Evolutionary conservation across 805 yeast genomes (phyloP).

Genomic region (Lachancea quebecensis): DNA sequence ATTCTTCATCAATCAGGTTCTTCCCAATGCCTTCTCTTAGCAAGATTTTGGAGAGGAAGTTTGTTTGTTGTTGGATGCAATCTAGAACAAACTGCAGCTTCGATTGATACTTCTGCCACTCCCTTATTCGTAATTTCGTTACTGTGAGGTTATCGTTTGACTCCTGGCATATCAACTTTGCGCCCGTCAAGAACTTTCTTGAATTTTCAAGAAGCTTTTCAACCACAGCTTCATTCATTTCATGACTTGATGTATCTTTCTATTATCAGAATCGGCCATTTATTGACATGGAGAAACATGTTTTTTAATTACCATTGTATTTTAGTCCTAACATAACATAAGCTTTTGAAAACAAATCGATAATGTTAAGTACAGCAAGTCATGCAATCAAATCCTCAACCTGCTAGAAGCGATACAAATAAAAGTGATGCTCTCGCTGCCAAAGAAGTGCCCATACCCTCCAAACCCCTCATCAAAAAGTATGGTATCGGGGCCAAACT

Average conservation of each 20-base stretch:
- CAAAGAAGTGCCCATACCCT: neutral
- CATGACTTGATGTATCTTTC: neutral
- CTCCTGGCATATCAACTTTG: constrained; percentile 45
- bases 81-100: constrained; percentile 39
- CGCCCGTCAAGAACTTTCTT: constrained; percentile 39
- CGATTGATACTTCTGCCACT: constrained; percentile 38
- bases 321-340: neutral
- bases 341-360: neutral
- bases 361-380: neutral
- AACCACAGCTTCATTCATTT: constrained; percentile 9
- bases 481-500: constrained; percentile 86
- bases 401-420: neutral
- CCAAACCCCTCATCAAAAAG: constrained; percentile 15
- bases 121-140: constrained; percentile 33
- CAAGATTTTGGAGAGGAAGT: constrained; percentile 32
- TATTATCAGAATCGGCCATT: neutral
- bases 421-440: neutral
- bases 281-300: neutral
- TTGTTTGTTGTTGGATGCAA: constrained; percentile 43
- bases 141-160: constrained; percentile 39
- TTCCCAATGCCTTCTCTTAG: constrained; percentile 29
- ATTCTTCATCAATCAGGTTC: constrained; percentile 19
- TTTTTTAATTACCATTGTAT: neutral
- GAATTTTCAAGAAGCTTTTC: constrained; percentile 41
- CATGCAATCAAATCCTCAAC: neutral